Conservation (phyloP, 208 protist species). For the Wallacemonas sp. region DNA sequence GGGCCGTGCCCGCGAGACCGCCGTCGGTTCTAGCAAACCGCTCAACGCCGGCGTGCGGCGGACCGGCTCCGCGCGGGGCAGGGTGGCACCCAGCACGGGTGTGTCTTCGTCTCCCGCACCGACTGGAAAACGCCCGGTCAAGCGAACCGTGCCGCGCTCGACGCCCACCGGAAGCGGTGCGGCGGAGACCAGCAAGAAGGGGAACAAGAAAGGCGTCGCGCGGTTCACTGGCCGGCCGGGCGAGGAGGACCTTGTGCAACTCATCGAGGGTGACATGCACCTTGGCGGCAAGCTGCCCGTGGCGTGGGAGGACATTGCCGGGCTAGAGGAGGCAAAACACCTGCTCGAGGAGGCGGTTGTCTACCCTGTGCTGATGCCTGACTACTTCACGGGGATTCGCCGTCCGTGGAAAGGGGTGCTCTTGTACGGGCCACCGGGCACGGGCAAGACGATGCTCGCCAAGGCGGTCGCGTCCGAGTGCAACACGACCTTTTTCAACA, state of each 20-base stretch:
- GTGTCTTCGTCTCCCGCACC: not conserved
- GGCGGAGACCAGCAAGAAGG: conserved; percentile 16
- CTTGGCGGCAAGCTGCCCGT: conserved; percentile 54
- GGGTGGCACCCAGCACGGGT: not conserved
- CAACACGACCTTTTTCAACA: conserved; percentile 95
- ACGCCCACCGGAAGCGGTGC: not conserved
- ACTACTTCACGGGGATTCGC: conserved; percentile 92
- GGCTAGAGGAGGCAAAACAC: conserved; percentile 88
- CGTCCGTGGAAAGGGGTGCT: conserved; percentile 92
- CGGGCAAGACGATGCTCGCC: conserved; percentile 93
- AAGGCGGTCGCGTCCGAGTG: conserved; percentile 92
- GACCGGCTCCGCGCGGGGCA: not conserved
- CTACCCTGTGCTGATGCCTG: conserved; percentile 90
- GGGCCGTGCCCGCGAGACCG: not conserved
- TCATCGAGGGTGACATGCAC: conserved; percentile 88
- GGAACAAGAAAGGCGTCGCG: conserved; percentile 13
- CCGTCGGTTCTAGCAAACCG: too few species aligned
- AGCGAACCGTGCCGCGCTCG: not conserved
- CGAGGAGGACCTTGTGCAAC: conserved; percentile 79
- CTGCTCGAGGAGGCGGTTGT: conserved; percentile 92
- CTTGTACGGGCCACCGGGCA: conserved; percentile 92
- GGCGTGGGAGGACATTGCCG: conserved; percentile 89
- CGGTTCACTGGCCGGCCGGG: conserved; percentile 62
- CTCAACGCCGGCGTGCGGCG: not conserved
- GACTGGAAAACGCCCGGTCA: not conserved